Percentiles rank a stretch among this genome's conserved stretches.
phyloP scores from a whole-genome alignment of 2,329 filamentous ascomycete genomes.

The Corinectria fuckeliana region DNA sequence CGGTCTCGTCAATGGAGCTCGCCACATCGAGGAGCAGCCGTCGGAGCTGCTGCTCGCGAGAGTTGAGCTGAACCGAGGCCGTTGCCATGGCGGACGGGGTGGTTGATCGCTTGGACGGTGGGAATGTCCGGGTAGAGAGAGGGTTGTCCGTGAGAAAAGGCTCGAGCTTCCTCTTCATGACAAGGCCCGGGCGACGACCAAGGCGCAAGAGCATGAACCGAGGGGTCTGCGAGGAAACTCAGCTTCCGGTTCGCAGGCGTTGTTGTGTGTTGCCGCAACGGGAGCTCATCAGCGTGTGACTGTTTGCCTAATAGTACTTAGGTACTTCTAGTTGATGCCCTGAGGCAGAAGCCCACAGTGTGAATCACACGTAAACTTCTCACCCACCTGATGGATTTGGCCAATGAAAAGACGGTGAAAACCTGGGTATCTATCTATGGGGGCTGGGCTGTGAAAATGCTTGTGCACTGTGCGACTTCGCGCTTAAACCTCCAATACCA shows the following conservation, averaged over 20 bases:
- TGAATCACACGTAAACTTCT: background rate
- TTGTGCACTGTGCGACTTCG: background rate
- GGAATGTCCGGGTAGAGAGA: background rate
- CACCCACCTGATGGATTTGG: too few species aligned
- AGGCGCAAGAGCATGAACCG: constrained; percentile 34
- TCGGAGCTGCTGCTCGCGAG: constrained; percentile 74
- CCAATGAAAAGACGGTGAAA: background rate
- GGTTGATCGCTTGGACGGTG: background rate
- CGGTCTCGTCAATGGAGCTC: constrained; percentile 59
- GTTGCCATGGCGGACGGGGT: constrained; percentile 26
- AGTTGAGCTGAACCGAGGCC: constrained; percentile 62
- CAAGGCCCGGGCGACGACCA: constrained; percentile 27
- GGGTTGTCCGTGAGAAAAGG: constrained; percentile 34
- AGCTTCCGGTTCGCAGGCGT: too few species aligned
- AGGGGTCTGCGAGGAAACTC: background rate
- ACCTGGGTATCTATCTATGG: background rate
- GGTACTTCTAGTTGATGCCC: too few species aligned
- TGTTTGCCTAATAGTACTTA: too few species aligned
- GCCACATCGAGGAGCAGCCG: constrained; percentile 85
- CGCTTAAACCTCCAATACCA: too few species aligned
- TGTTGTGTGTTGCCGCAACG: background rate
- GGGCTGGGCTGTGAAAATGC: background rate
- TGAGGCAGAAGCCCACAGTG: background rate
- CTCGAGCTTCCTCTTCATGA: constrained; percentile 47
- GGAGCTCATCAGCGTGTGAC: background rate